Evolutionary conservation across 2,329 filamentous ascomycete species (phyloP).

Genomic region (Apiospora sp.): DNA sequence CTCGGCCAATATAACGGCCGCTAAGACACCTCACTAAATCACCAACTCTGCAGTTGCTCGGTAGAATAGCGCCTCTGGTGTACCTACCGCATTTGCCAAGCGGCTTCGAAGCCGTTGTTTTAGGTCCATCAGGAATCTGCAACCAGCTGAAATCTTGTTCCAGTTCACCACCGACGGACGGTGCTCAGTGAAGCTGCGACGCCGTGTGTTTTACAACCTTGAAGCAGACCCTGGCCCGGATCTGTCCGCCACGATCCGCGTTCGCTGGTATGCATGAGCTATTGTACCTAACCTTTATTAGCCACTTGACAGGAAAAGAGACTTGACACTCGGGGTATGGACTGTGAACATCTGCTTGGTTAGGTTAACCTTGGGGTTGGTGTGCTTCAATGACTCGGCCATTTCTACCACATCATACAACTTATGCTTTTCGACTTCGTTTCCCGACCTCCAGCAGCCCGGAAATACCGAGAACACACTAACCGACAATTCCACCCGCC

Average conservation of each 20-base stretch:
- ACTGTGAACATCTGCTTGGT: background rate
- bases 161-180: background rate
- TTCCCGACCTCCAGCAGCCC: background rate
- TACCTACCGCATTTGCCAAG: background rate
- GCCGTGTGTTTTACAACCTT: background rate
- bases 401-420: slow-evolving; percentile 4
- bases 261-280: background rate
- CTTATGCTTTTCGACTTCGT: slow-evolving; percentile 4
- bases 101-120: slow-evolving; percentile 1
- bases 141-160: background rate
- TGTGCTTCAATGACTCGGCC: slow-evolving; percentile 3
- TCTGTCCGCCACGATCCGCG: slow-evolving; percentile 14
- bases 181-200: slow-evolving; percentile 12
- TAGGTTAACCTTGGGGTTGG: background rate
- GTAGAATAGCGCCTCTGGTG: background rate
- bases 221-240: slow-evolving; percentile 17
- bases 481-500: background rate
- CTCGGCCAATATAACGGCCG: slow-evolving; percentile 1
- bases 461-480: background rate
- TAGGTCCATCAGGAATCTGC: background rate
- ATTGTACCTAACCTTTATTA: background rate
- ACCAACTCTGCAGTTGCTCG: background rate
- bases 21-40: background rate
- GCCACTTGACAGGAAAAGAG: slow-evolving; percentile 5
- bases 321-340: background rate